A percentile compares a stretch with the other conserved stretches of the same genome.
These are phyloP conservation scores for Taphrina pruni DNA, from an alignment of 1,139 yeast genomes.

Conservation along the genomic window DNA sequence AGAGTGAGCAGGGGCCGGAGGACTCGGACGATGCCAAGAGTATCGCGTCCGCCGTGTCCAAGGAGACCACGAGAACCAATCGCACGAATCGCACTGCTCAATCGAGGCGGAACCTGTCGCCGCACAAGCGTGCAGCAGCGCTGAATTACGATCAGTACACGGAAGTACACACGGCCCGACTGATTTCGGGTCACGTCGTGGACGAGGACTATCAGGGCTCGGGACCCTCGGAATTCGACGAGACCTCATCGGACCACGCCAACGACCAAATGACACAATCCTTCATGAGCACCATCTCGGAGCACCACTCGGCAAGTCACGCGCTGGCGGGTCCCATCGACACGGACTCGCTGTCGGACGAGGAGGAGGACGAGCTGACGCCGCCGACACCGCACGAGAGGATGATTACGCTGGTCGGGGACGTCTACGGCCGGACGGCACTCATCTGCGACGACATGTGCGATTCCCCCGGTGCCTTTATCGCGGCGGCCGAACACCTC, in stretches of 20 bases:
- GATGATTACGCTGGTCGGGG: conserved; percentile 93
- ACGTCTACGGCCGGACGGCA: conserved; percentile 88
- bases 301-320: conserved; percentile 24
- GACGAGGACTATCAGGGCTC: conserved; percentile 70
- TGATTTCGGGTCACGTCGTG: conserved; percentile 96
- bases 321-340: conserved; percentile 40
- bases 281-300: conserved; percentile 33
- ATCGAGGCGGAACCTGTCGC: conserved; percentile 35
- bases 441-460: conserved; percentile 95
- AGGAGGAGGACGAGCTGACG: conserved; percentile 66
- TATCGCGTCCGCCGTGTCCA: conserved; percentile 23
- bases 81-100: conserved; percentile 34
- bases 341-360: conserved; percentile 28
- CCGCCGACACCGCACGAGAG: conserved; percentile 77
- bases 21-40: conserved; percentile 57
- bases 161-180: conserved; percentile 89
- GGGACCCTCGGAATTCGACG: conserved; percentile 40
- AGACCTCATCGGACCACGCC: conserved; percentile 46
- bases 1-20: conserved; percentile 50
- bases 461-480: conserved; percentile 89
- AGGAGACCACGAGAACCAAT: conserved; percentile 24
- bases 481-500: conserved; percentile 97
- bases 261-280: conserved; percentile 41
- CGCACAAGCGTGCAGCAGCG: conserved; percentile 25
- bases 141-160: conserved; percentile 28